phyloP scores from a whole-genome alignment of 2,329 filamentous ascomycete species.

The Mollisia scopiformis region DNA sequence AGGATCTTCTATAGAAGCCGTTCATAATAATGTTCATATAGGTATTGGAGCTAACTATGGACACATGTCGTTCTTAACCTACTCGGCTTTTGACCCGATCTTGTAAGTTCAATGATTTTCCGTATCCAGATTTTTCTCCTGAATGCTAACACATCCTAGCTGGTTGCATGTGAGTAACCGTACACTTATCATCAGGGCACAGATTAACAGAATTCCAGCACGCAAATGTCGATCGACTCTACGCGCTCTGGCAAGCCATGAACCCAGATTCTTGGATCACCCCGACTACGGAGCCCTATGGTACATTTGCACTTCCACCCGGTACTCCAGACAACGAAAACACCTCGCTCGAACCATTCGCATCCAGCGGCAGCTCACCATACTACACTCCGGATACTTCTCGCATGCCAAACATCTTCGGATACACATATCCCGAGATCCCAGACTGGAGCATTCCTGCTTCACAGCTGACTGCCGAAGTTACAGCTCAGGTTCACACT shows the following conservation, averaged over 20 bases:
- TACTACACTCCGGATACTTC: slow-evolving; percentile 25
- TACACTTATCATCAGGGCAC: too few species aligned
- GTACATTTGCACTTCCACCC: slow-evolving; percentile 36
- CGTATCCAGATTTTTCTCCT: not conserved
- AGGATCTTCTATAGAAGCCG: slow-evolving; percentile 46
- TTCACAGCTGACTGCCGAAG: slow-evolving; percentile 57
- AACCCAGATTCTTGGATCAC: slow-evolving; percentile 37
- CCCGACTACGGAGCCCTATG: slow-evolving; percentile 33
- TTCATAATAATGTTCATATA: slow-evolving; percentile 49
- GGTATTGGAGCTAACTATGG: slow-evolving; percentile 39
- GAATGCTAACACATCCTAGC: slow-evolving; percentile 30
- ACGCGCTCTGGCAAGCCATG: slow-evolving; percentile 54
- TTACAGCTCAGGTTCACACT: slow-evolving; percentile 61
- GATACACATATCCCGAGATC: slow-evolving; percentile 37
- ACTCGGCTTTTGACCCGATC: slow-evolving; percentile 49
- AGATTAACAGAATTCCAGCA: slow-evolving; percentile 32
- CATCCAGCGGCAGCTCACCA: slow-evolving; percentile 31
- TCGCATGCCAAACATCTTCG: slow-evolving; percentile 24
- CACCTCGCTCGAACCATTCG: slow-evolving; percentile 30
- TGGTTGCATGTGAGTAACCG: slow-evolving; percentile 43
- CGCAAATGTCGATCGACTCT: slow-evolving; percentile 63
- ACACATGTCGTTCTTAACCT: slow-evolving; percentile 45
- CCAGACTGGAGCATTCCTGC: slow-evolving; percentile 53
- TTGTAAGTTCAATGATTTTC: slow-evolving; percentile 41
- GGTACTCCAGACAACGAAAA: slow-evolving; percentile 33